These are phyloP conservation scores for Colletotrichum sansevieriae DNA, from an alignment of 2,329 filamentous ascomycete species.

Conservation along the genomic window DNA sequence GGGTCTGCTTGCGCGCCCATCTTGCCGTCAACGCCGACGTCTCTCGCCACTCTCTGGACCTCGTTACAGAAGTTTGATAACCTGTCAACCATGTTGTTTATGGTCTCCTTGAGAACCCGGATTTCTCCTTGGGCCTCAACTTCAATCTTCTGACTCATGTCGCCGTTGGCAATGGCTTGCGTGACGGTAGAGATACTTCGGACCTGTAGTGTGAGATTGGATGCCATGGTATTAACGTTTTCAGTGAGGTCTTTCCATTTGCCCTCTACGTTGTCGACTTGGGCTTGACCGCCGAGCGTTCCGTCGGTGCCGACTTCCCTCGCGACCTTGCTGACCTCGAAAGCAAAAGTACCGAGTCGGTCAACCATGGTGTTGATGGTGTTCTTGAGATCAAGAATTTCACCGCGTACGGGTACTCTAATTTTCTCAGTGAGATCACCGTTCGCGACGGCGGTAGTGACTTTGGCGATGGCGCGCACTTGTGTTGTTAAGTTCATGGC, in stretches of 20 bases:
- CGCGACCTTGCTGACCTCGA: conserved; percentile 95
- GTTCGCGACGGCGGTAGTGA: conserved; percentile 94
- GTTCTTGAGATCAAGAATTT: conserved; percentile 94
- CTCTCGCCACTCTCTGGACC: conserved; percentile 93
- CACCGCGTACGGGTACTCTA: conserved; percentile 90
- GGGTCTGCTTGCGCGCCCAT: conserved; percentile 98
- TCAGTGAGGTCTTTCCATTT: conserved; percentile 98
- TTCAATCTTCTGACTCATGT: conserved; percentile 96
- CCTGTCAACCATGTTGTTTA: conserved; percentile 98
- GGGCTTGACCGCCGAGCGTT: conserved; percentile 91
- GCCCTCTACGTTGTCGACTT: conserved; percentile 94
- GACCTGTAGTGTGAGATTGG: conserved; percentile 79
- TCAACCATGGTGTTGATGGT: conserved; percentile 99
- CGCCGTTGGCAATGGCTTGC: conserved; percentile 93
- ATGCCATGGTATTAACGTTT: conserved; percentile 84
- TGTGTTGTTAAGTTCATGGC: conserved; percentile 98
- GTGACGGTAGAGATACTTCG: conserved; percentile 94
- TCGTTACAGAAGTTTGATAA: conserved; percentile 96
- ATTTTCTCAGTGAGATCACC: conserved; percentile 98
- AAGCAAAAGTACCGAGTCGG: conserved; percentile 93
- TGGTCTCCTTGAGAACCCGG: conserved; percentile 91
- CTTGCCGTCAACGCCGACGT: conserved; percentile 97
- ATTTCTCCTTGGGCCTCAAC: conserved; percentile 97
- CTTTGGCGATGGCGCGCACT: conserved; percentile 96
- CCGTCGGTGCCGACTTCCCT: conserved; percentile 97